These are phyloP conservation scores for Taphrina populina DNA, from an alignment of 1,139 yeast genomes.

Conservation along the genomic window DNA sequence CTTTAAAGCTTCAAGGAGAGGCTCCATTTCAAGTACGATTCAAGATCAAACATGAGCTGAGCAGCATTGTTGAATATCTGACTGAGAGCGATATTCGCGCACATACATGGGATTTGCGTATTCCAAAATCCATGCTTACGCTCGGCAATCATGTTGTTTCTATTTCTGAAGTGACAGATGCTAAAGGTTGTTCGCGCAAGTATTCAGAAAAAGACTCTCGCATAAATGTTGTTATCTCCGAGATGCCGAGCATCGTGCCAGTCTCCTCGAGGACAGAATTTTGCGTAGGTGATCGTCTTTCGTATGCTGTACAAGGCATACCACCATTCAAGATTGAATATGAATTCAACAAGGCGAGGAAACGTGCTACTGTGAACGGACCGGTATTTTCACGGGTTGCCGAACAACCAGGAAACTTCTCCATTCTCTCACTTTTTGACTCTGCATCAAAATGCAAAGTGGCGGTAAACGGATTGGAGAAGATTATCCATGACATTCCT, in stretches of 20 bases:
- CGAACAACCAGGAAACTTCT: constrained; percentile 70
- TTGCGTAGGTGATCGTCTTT: constrained; percentile 90
- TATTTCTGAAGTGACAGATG: constrained; percentile 60
- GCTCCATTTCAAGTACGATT: constrained; percentile 64
- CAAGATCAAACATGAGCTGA: constrained; percentile 55
- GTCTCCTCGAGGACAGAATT: constrained; percentile 52
- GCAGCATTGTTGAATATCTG: constrained; percentile 51
- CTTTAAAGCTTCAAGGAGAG: constrained; percentile 44
- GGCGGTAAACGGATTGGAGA: constrained; percentile 53
- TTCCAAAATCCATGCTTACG: constrained; percentile 51
- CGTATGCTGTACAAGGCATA: constrained; percentile 71
- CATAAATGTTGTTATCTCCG: constrained; percentile 60
- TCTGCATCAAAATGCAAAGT: constrained; percentile 74
- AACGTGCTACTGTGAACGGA: constrained; percentile 59
- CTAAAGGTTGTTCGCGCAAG: constrained; percentile 59
- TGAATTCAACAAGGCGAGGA: constrained; percentile 62
- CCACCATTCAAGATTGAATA: constrained; percentile 78
- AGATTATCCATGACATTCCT: constrained; percentile 75
- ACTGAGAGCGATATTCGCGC: constrained; percentile 46
- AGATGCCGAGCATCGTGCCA: constrained; percentile 65
- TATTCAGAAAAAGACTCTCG: constrained; percentile 38
- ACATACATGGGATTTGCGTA: constrained; percentile 45
- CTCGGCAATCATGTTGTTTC: constrained; percentile 60
- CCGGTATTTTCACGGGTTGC: constrained; percentile 70
- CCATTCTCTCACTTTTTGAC: constrained; percentile 70